A percentile compares a stretch with the other conserved stretches of the same genome.
Conservation (phyloP, 345 rosid species). For the Stellera chamaejasme region DNA sequence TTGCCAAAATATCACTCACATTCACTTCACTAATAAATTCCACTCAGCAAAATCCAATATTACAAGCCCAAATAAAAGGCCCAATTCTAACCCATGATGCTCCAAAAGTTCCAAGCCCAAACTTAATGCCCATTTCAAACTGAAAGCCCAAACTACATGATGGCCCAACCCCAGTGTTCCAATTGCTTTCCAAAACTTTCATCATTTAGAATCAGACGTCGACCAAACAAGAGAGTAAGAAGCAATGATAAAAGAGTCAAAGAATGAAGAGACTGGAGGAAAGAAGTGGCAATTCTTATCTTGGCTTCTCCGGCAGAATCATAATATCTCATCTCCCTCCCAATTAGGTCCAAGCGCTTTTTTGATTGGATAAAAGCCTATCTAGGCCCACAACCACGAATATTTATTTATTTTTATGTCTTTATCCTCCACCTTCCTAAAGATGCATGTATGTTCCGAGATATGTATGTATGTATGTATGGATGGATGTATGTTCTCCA, state of each 20-base stretch:
- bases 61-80: background rate
- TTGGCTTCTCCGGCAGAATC: slow-evolving; percentile 16
- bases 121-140: too few relatives aligned
- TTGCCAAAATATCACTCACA: background rate
- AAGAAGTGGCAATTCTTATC: slow-evolving; percentile 16
- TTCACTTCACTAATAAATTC: background rate
- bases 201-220: too few relatives aligned
- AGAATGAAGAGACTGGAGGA: background rate
- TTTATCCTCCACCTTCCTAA: slow-evolving; percentile 10
- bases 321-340: slow-evolving; percentile 17
- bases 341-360: slow-evolving; percentile 9
- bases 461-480: too few relatives aligned
- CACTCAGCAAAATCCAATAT: too few relatives aligned
- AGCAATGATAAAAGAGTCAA: background rate
- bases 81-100: too few relatives aligned
- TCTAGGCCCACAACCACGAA: slow-evolving; percentile 25
- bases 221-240: too few relatives aligned
- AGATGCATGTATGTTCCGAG: too few relatives aligned
- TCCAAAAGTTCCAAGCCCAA: too few relatives aligned
- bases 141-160: too few relatives aligned
- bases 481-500: background rate
- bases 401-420: slow-evolving; percentile 1
- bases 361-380: slow-evolving; percentile 15
- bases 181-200: too few relatives aligned
- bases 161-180: too few relatives aligned